Base-by-base conservation (phyloP, 495 filamentous ascomycete species). In the Neurospora sp. region DNA sequence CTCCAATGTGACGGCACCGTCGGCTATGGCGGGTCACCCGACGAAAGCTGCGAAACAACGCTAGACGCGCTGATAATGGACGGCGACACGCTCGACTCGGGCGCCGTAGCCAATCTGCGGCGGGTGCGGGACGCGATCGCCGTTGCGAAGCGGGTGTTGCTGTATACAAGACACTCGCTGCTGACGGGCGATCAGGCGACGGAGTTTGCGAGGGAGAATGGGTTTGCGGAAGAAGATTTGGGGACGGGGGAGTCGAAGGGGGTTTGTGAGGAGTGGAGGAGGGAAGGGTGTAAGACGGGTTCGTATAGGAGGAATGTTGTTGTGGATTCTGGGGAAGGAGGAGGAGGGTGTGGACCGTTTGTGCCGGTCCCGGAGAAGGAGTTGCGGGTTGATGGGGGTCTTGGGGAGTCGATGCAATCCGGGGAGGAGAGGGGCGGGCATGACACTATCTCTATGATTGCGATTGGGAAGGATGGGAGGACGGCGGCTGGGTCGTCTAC, bases 401-500 rank as follows among this genome's bases (percentile, higher is more conserved):
- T 66, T 35, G 54, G 54, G 4, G 54, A 66, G 54, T 40, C 11
- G 35, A 23, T 16, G 44, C 69, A 0, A 20, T 70, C 12, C 11
- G 73, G 48, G 20, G 40, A 42, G 39, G 73, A 54, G 35, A 62
- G 31, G 46, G 39, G 39, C 12, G 76, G 74, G 41, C 83, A 86
- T 72, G 85, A 86, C 70, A 86, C 85, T 6, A 85, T 86, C 39
- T 86, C 84, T 0, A 82, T 85, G 82, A 81, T 86, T 41, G 81
- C 77, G 18, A 79, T 86, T 39, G 74, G 82, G 70, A 16, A 66
- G 16, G 42, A 70, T 18, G 84, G 84, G 42, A 27, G 38, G 5
- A 86, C 86, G 84, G 85, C 84, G 6, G 82, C 84, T 2, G 84
- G 84, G 18, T 86, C 84, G 0, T 86, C 84, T 18, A 86, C 85